phyloP scores from a whole-genome alignment of 345 rosid species.

The Populus davidiana region DNA sequence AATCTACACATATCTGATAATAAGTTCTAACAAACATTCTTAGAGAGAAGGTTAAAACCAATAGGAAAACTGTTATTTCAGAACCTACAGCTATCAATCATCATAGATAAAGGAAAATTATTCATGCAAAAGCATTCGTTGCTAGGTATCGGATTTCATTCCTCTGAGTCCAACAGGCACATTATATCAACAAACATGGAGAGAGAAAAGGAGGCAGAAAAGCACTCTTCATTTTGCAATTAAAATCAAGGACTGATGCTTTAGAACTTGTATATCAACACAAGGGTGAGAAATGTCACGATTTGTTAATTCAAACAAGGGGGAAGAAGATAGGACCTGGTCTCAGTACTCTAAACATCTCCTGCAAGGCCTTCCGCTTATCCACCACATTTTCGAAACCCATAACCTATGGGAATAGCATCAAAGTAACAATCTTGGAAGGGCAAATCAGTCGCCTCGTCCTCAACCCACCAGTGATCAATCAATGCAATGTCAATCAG shows the following conservation, averaged over 20 bases:
- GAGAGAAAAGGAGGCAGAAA: background rate
- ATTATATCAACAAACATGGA: background rate
- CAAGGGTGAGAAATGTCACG: slow-evolving; percentile 4
- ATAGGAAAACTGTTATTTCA: background rate
- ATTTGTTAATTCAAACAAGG: background rate
- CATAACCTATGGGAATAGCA: slow-evolving; percentile 88
- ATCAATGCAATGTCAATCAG: slow-evolving; percentile 2
- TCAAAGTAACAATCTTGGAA: slow-evolving; percentile 64
- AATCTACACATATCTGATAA: background rate
- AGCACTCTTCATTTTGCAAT: slow-evolving; percentile 8
- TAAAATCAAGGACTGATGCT: slow-evolving; percentile 77
- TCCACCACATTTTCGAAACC: slow-evolving; percentile 69
- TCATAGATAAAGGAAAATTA: background rate
- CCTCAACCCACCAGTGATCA: slow-evolving; percentile 67
- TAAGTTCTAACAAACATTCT: background rate
- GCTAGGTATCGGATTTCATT: background rate
- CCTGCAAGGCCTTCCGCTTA: slow-evolving; percentile 54
- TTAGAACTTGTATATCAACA: slow-evolving; percentile 51
- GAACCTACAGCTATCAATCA: background rate
- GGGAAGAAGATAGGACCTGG: slow-evolving; percentile 49
- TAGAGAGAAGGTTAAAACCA: background rate
- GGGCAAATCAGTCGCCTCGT: slow-evolving; percentile 73
- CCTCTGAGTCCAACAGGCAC: background rate
- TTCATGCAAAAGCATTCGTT: background rate
- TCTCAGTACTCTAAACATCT: slow-evolving; percentile 68